Conservation (phyloP, 768 basidiomycete species). For the Amanita exitialis region DNA sequence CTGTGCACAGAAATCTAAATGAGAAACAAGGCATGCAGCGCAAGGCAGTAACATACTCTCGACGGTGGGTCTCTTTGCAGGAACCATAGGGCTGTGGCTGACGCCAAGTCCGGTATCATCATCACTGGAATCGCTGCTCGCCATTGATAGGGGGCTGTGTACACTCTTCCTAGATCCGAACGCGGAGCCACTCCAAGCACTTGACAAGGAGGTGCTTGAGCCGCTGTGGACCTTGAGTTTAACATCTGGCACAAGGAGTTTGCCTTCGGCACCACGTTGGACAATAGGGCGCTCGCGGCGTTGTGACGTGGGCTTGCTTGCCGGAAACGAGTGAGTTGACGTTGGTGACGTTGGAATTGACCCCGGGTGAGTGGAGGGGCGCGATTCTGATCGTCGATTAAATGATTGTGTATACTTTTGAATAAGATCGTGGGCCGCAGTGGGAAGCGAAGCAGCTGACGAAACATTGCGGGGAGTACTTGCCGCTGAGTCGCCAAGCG, state of each 20-base stretch:
- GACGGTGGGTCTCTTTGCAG: constrained; percentile 28
- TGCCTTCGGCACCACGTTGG: constrained; percentile 53
- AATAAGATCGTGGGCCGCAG: constrained; percentile 37
- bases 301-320: constrained; percentile 20
- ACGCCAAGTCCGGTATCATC: constrained; percentile 19
- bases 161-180: constrained; percentile 16
- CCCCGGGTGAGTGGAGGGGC: constrained; percentile 26
- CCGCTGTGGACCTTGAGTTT: constrained; percentile 26
- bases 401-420: constrained; percentile 47
- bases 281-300: constrained; percentile 45
- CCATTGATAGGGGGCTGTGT: constrained; percentile 23
- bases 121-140: constrained; percentile 16
- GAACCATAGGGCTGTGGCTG: constrained; percentile 8
- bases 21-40: constrained; percentile 6
- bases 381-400: constrained; percentile 43
- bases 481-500: constrained; percentile 22
- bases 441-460: constrained; percentile 11
- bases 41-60: constrained; percentile 31
- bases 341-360: constrained; percentile 24
- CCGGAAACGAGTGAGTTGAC: constrained; percentile 24
- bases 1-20: constrained; percentile 19
- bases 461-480: constrained; percentile 8
- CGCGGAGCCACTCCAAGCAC: constrained; percentile 18
- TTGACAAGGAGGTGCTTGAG: constrained; percentile 28
- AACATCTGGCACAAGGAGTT: constrained; percentile 41